A percentile compares a stretch with the other conserved stretches of the same genome.
phyloP scores from a whole-genome alignment of 257 asterid species.

The Solanum clarkiae region DNA sequence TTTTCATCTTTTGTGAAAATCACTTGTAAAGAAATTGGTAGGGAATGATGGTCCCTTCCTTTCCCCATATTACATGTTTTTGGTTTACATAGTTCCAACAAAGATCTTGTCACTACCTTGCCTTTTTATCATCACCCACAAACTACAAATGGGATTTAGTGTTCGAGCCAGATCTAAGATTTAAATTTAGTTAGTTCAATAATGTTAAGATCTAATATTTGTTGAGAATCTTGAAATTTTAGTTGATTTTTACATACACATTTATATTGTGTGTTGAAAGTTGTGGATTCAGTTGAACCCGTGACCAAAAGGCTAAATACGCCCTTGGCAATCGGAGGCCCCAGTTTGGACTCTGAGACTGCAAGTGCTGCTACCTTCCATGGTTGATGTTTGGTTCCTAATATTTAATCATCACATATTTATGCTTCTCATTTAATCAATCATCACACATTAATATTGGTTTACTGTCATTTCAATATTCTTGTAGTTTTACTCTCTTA shows the following conservation, averaged over 20 bases:
- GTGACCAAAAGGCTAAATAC: not conserved
- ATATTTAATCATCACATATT: not conserved
- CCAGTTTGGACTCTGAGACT: not conserved
- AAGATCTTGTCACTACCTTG: conserved; percentile 20
- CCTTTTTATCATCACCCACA: not conserved
- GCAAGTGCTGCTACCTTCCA: not conserved
- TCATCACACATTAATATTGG: not conserved
- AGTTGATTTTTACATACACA: not conserved
- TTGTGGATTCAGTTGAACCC: not conserved
- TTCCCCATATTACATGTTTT: conserved; percentile 16
- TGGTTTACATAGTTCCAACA: conserved; percentile 26
- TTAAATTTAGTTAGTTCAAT: not conserved
- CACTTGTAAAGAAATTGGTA: conserved; percentile 17
- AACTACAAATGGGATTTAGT: conserved; percentile 15
- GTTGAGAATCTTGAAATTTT: not conserved
- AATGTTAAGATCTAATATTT: not conserved
- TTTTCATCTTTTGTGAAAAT: conserved; percentile 17
- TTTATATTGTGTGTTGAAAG: not conserved
- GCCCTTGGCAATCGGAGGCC: conserved; percentile 8
- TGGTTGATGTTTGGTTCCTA: not conserved
- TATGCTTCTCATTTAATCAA: not conserved
- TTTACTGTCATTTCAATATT: not conserved
- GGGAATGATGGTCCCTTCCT: conserved; percentile 25
- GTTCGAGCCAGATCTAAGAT: not conserved
- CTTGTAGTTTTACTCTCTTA: not conserved